Base-by-base conservation (phyloP, 306 rosid genomes). In the Cicer cuneatum region DNA sequence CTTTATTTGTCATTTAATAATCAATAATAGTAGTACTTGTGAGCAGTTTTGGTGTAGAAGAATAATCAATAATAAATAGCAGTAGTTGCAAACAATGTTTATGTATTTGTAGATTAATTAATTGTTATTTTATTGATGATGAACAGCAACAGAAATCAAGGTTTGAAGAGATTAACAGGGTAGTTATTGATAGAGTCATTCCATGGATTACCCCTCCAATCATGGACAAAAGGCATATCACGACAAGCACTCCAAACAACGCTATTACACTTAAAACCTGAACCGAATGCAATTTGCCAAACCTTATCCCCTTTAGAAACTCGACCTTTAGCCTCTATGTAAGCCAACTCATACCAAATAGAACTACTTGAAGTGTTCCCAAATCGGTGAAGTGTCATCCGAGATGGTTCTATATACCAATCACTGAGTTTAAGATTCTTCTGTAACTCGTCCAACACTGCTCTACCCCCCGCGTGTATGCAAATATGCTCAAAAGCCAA, bases 341-440 rank as follows among this genome's bases (percentile, higher is more conserved):
- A 93, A 0, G 98, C 90, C 5, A 93, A 67, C 82, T 93, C 98
- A 49, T 93, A 93, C 98, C 98, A 93, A 11, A 93, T 72, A 1
- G 98, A 90, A 53, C 97, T 90, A 12, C 96, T 90, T 1, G 98
- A 93, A 0, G 97, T 90, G 86, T 93, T 93, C 2, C 98, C 98
- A 42, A 93, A 93, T 0, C 96, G 85, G 79, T 90, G 90, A 37
- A 93, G 76, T 0, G 98, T 93, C 98, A 90, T 90, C 68, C 98
- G 48, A 0, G 97, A 90, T 1, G 98, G 93, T 67, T 93, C 98
- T 93, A 93, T 87, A 60, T 93, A 97, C 93, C 98, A 83, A 18
- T 90, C 97, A 6, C 85, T 84, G 9, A 93, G 93, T 1, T 76
- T 59, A 6, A 93, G 77, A 18, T 88, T 93, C 90, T 93, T 93